Base-by-base conservation (phyloP, 2,329 filamentous ascomycete genomes). In the Ophiostoma populinum region DNA sequence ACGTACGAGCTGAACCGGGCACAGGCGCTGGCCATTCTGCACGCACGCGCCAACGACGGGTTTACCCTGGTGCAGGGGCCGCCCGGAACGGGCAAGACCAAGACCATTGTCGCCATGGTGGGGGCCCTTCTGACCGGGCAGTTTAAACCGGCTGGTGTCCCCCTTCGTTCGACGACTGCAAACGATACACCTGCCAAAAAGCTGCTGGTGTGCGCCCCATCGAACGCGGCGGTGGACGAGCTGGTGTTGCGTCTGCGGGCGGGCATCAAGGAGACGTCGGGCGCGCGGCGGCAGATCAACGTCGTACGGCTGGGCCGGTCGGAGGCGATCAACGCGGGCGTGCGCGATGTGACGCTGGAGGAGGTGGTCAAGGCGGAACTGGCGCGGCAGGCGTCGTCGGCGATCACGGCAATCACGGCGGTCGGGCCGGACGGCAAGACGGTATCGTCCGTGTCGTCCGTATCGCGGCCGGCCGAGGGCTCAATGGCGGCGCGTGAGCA, bases 221-320 rank as follows among this genome's bases (percentile, higher is more conserved):
- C 86, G 64, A 98, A 98, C 54, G 90, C 90, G 6, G 90, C 90
- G 21, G 90, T 98, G 6, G 90, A 98, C 52, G 90, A 98, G 54
- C 54, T 98, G 42, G 90, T 98, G 13, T 75, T 94, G 53, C 78
- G 90, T 58, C 68, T 98, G 49, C 95, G 92, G 56, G 63, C 72
- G 35, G 90, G 90, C 5, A 68, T 98, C 35, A 87, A 76, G 49
- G 86, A 82, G 1, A 64, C 70, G 39, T 70, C 67, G 28, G 87
- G 90, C 2, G 65, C 73, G 19, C 62, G 63, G 10, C 75, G 80
- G 45, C 80, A 80, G 43, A 69, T 95, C 49, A 85, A 82, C 32
- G 81, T 98, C 15, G 69, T 98, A 37, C 85, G 90, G 49, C 64
- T 98, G 18, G 90, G 90, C 44, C 75, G 85, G 45, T 85, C 75